Percentiles rank a stretch among this genome's conserved stretches.
Evolutionary conservation across 441 rosid species (phyloP).

Genomic region (Gossypium schwendimanii): DNA sequence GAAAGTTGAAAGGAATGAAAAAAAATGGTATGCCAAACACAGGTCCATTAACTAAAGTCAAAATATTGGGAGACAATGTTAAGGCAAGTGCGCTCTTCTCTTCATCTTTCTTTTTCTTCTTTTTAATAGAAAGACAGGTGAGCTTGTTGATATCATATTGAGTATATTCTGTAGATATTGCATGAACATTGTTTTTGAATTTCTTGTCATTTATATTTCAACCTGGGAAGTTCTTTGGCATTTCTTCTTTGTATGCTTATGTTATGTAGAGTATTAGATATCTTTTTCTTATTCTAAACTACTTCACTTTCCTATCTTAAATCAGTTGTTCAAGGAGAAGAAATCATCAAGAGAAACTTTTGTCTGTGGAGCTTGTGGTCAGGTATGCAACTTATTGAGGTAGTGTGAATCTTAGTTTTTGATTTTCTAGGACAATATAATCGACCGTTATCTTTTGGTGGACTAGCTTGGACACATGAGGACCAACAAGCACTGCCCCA

Average conservation of each 20-base stretch:
- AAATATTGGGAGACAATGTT: constrained; percentile 72
- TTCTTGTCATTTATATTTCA: neutral
- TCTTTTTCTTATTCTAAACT: neutral
- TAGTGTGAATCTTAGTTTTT: constrained; percentile 2
- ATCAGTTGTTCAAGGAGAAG: constrained; percentile 78
- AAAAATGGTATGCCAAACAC: constrained; percentile 30
- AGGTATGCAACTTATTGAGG: constrained; percentile 43
- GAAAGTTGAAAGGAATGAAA: constrained; percentile 52
- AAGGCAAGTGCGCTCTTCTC: constrained; percentile 41
- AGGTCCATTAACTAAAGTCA: constrained; percentile 52
- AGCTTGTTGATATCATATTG: neutral
- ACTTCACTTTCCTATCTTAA: constrained; percentile 12
- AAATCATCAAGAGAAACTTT: constrained; percentile 91
- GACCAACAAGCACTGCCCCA: constrained; percentile 97
- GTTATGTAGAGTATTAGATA: neutral
- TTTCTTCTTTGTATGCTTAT: constrained; percentile 4
- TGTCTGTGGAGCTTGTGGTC: constrained; percentile 96
- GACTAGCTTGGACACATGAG: constrained; percentile 97
- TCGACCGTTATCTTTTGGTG: constrained; percentile 16
- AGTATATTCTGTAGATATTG: neutral
- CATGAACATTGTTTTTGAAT: neutral
- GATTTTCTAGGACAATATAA: constrained; percentile 11
- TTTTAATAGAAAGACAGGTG: neutral
- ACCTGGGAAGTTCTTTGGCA: neutral
- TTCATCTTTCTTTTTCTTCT: neutral